Percentiles rank a stretch among this genome's conserved stretches.
Evolutionary conservation across 2,329 filamentous ascomycete genomes (phyloP).

Genomic region (Shiraia sp.): DNA sequence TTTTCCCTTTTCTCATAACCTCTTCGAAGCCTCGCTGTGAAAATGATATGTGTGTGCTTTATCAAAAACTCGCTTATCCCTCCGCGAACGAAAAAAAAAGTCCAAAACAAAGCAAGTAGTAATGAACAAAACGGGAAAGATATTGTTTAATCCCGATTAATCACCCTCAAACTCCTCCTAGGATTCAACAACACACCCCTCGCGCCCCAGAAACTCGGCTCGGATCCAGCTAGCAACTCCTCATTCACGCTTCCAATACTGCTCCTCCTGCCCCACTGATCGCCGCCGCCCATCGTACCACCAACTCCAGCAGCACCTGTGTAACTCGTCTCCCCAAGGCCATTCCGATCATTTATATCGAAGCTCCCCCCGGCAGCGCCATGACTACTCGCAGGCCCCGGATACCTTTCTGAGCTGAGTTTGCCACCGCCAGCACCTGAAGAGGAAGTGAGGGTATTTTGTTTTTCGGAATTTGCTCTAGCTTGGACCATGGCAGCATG

Average conservation of each 20-base stretch:
- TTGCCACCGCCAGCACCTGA: conserved; percentile 29
- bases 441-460: conserved; percentile 27
- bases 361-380: conserved; percentile 24
- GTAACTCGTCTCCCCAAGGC: conserved; percentile 7
- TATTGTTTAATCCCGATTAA: conserved; percentile 58
- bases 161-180: conserved; percentile 68
- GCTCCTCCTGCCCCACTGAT: conserved; percentile 37
- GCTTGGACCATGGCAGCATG: conserved; percentile 69
- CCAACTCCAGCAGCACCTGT: conserved; percentile 22
- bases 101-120: no score
- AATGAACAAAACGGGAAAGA: no score
- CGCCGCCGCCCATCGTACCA: conserved; percentile 22
- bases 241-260: conserved; percentile 57
- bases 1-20: no score
- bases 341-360: conserved; percentile 17
- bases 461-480: conserved; percentile 52
- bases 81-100: no score
- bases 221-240: conserved; percentile 63
- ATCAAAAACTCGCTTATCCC: no score
- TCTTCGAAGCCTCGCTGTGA: no score
- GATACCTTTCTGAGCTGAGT: conserved; percentile 24
- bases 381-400: conserved; percentile 15
- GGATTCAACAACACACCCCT: conserved; percentile 66
- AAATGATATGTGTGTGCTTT: no score
- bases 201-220: conserved; percentile 71